Evolutionary conservation across 768 basidiomycete species (phyloP), one percentile per base, ranked within the genome.

Genomic region (Suillus clintonianus): DNA sequence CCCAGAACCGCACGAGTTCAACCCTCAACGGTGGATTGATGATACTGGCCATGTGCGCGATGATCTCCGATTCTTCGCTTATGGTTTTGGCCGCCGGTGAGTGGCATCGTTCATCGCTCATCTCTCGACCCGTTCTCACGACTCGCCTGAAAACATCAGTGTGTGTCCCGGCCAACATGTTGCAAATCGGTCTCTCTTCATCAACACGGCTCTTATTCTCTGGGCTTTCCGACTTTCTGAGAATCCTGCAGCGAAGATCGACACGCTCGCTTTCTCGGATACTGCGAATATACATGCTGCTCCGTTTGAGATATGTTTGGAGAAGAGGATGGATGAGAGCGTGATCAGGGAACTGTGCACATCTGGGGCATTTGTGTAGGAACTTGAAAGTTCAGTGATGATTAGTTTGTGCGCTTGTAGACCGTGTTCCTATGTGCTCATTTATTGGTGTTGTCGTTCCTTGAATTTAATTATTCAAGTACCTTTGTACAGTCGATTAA

Each of bases 201-300:
- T 90, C 54, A 89, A 86, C 67, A 84, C 86, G 0, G 85, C 87
- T 0, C 76, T 88, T 19, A 71, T 86, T 10, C 79, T 88, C 11
- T 89, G 88, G 86, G 83, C 87, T 0, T 90, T 89, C 76, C 79
- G 73, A 0, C 73, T 90, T 36, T 76, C 72, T 5, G 69, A 81
- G 36, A 83, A 87, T 62, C 80, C 83, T 0, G 67, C 71, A 2
- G 71, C 76, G 3, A 86, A 86, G 0, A 88, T 91, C 60, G 85
- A 91, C 70, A 79, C 82, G 7, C 73, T 84, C 39, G 86, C 81
- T 0, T 88, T 90, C 70, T 84, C 84, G 0, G 84, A 87, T 68
- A 83, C 81, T 13, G 83, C 85, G 13, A 86, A 86, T 69, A 78
- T 81, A 0, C 86, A 86, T 63, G 87, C 89, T 1, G 62, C 79